Evolutionary conservation across 345 rosid genomes (phyloP), one percentile per base, ranked within the genome.

Genomic region (Barbarea vulgaris): DNA sequence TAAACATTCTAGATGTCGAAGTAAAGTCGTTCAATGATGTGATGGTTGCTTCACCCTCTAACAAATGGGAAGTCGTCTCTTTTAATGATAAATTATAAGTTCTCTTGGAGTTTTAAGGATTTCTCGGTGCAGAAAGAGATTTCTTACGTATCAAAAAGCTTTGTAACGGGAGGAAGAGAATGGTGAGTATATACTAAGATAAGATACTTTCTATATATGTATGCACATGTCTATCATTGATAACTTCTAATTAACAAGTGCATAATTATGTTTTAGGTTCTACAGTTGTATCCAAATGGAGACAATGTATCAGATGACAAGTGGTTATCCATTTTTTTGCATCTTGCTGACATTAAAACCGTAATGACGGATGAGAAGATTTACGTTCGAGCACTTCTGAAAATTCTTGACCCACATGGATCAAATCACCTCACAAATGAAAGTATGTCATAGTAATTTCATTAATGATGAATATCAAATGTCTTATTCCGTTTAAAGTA

Each of bases 121-220:
- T 66, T 47, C 7, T 66, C 70, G 0, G 2, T 10, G 24, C 14
- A 21, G 47, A 33, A 46, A 21, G 46, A 66, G 6, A 21, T 33
- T 3, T 1, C 0, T 18, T 21, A 18, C 14, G 0, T 3, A 7
- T 47, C 70, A 31, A 6, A 27, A 3, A 12, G 3, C 1, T 66
- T 66, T 34, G 4, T 21, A 6, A 12, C 30, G 7, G 75, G 34
- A 44, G 67, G 67, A 58, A 70, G 11, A 51, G 7, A 59, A 1
- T 71, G 75, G 67, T 71, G 47, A 58, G 74, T 30, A n/a, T 39
- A 39, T 2, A n/a, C n/a, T n/a, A n/a, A n/a, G n/a, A n/a, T 11
- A 39, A 12, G 1, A 3, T 39, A 12, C 2, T 39, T 41, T 41
- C 46, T 41, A 36, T 36, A 36, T 36, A 36, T 36, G 3, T 2